phyloP scores from a whole-genome alignment of 768 basidiomycete species.

The Hypholoma sublateritium region DNA sequence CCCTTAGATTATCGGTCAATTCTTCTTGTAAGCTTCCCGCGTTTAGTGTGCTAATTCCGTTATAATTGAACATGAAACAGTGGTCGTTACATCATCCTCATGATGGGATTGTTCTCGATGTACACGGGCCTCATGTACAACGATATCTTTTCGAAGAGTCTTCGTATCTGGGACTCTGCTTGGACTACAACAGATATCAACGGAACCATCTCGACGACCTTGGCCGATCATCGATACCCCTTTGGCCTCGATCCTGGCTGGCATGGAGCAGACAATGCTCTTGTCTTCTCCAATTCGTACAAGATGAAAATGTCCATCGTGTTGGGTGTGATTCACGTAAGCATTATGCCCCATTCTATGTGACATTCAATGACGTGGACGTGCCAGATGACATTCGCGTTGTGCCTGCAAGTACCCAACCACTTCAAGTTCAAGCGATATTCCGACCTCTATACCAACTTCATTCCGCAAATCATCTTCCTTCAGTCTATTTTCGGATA shows the following conservation, averaged over 20 bases:
- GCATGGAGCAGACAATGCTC: slow-evolving; percentile 89
- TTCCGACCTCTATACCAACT: slow-evolving; percentile 89
- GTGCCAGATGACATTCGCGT: slow-evolving; percentile 93
- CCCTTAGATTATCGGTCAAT: slow-evolving; percentile 73
- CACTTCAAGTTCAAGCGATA: slow-evolving; percentile 90
- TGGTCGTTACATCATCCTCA: slow-evolving; percentile 96
- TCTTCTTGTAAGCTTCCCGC: slow-evolving; percentile 80
- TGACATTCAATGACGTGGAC: slow-evolving; percentile 7
- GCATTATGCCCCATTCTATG: slow-evolving; percentile 23
- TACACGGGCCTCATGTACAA: slow-evolving; percentile 99
- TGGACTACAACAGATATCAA: slow-evolving; percentile 73
- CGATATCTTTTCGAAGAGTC: slow-evolving; percentile 94
- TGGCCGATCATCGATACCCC: slow-evolving; percentile 77
- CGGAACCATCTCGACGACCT: slow-evolving; percentile 42
- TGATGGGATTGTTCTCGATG: slow-evolving; percentile 97
- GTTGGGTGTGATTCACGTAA: slow-evolving; percentile 92
- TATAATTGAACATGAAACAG: slow-evolving; percentile 39
- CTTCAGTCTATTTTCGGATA: slow-evolving; percentile 98
- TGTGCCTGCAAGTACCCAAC: slow-evolving; percentile 95
- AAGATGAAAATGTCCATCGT: slow-evolving; percentile 99
- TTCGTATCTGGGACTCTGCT: slow-evolving; percentile 85
- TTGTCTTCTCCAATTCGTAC: slow-evolving; percentile 97
- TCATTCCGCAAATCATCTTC: slow-evolving; percentile 97
- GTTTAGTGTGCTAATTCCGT: background rate
- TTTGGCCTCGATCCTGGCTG: slow-evolving; percentile 95